These are phyloP conservation scores for Coniella vitis DNA, from an alignment of 2,329 filamentous ascomycete species.

Conservation along the genomic window DNA sequence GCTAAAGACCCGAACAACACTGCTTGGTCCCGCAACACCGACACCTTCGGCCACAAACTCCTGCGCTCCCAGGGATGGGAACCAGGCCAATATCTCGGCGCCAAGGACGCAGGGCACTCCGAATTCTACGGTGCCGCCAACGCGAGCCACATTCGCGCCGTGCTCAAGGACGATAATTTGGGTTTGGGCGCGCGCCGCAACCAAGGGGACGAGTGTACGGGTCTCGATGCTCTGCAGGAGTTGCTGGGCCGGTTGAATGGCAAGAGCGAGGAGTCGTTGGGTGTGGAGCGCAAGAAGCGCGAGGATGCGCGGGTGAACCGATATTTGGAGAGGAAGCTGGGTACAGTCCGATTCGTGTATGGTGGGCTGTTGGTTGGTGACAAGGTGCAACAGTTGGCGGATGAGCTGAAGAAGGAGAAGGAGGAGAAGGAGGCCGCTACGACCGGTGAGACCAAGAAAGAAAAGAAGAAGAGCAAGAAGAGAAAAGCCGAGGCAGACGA, in stretches of 20 bases:
- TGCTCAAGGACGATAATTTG: slow-evolving; percentile 83
- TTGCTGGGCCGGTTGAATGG: slow-evolving; percentile 86
- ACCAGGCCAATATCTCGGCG: slow-evolving; percentile 76
- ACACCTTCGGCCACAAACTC: slow-evolving; percentile 82
- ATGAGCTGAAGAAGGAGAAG: slow-evolving; percentile 22
- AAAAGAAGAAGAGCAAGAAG: slow-evolving; percentile 23
- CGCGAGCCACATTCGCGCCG: slow-evolving; percentile 76
- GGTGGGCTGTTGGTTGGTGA: slow-evolving; percentile 67
- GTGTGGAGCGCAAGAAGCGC: slow-evolving; percentile 61
- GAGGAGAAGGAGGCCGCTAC: slow-evolving; percentile 18
- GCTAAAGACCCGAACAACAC: slow-evolving; percentile 93
- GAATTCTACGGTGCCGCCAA: slow-evolving; percentile 73
- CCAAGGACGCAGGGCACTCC: slow-evolving; percentile 66
- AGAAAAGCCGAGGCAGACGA: slow-evolving; percentile 21
- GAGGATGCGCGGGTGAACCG: slow-evolving; percentile 65
- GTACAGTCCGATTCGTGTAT: slow-evolving; percentile 75
- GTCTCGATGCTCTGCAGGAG: slow-evolving; percentile 79
- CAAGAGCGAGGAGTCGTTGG: slow-evolving; percentile 65
- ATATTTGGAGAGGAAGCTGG: slow-evolving; percentile 71
- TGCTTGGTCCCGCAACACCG: slow-evolving; percentile 77
- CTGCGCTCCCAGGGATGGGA: slow-evolving; percentile 86
- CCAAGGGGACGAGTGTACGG: slow-evolving; percentile 71
- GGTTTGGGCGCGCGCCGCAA: slow-evolving; percentile 78
- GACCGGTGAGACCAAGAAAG: slow-evolving; percentile 8
- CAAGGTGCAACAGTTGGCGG: slow-evolving; percentile 42